A percentile compares a stretch with the other conserved stretches of the same genome.
Conservation (phyloP, 2,329 filamentous ascomycete species). For the Exophiala alcalophila region DNA sequence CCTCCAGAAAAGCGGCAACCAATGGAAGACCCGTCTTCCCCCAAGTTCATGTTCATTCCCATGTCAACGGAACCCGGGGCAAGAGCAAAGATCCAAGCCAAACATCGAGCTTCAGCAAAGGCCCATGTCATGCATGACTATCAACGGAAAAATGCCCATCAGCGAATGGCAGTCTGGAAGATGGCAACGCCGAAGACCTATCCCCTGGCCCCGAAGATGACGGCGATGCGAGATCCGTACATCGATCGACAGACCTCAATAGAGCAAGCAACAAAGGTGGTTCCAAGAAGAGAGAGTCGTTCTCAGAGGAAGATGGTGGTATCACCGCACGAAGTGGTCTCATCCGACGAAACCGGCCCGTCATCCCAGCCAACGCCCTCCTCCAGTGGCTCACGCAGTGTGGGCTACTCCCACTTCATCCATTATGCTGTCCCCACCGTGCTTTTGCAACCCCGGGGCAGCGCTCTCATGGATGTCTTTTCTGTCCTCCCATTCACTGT, state of each 20-base stretch:
- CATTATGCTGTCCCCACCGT: neutral
- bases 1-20: too few species aligned
- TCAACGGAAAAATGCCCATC: conserved; percentile 9
- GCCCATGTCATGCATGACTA: conserved; percentile 14
- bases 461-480: conserved; percentile 9
- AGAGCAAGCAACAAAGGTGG: neutral
- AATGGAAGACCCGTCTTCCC: too few species aligned
- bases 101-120: conserved; percentile 10
- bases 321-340: neutral
- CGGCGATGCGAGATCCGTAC: neutral
- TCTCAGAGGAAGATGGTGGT: neutral
- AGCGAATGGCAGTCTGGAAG: conserved; percentile 5
- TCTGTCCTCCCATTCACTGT: conserved; percentile 3
- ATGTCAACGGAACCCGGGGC: conserved; percentile 9
- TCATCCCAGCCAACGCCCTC: neutral
- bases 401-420: neutral
- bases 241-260: neutral
- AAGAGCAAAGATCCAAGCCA: conserved; percentile 6
- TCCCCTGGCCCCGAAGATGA: neutral
- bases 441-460: conserved; percentile 2
- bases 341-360: neutral
- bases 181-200: conserved; percentile 10
- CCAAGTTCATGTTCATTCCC: conserved; percentile 9
- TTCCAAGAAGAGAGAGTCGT: too few species aligned
- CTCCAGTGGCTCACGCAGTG: neutral